These are phyloP conservation scores for Xylariaceae sp. DNA, from an alignment of 2,329 filamentous ascomycete species.

Conservation along the genomic window DNA sequence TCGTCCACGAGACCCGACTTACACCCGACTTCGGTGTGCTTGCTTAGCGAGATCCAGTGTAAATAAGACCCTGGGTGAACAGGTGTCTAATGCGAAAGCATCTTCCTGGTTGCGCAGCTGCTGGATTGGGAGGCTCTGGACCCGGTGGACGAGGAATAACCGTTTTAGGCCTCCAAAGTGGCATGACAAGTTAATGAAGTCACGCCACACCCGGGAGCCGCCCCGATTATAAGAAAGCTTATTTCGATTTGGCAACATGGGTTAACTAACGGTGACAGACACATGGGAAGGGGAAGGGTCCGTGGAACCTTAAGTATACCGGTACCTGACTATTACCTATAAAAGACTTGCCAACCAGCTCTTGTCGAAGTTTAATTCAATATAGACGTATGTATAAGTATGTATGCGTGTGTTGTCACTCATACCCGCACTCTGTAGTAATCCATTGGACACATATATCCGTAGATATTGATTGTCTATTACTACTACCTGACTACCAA, in stretches of 20 bases:
- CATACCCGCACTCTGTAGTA: no score
- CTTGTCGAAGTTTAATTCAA: background rate
- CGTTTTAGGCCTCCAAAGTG: conserved; percentile 29
- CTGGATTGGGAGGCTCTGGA: conserved; percentile 26
- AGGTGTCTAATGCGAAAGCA: conserved; percentile 19
- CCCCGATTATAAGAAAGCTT: conserved; percentile 27
- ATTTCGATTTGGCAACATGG: conserved; percentile 1
- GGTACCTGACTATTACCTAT: no score
- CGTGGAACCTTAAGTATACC: background rate
- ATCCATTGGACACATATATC: background rate
- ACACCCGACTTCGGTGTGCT: conserved; percentile 20
- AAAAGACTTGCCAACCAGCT: background rate
- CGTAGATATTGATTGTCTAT: background rate
- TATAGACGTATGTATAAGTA: background rate
- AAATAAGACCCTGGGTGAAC: conserved; percentile 9
- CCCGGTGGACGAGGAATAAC: conserved; percentile 21
- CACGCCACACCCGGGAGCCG: conserved; percentile 21
- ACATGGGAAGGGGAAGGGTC: no score
- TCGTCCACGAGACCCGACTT: conserved; percentile 12
- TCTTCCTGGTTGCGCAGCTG: conserved; percentile 10
- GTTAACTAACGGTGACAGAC: background rate
- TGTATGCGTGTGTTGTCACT: background rate
- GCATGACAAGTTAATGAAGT: conserved; percentile 24
- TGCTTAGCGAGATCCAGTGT: conserved; percentile 9
- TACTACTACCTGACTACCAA: background rate